Evolutionary conservation across 2,329 filamentous ascomycete species (phyloP).

Genomic region (Aspergillus sp.): DNA sequence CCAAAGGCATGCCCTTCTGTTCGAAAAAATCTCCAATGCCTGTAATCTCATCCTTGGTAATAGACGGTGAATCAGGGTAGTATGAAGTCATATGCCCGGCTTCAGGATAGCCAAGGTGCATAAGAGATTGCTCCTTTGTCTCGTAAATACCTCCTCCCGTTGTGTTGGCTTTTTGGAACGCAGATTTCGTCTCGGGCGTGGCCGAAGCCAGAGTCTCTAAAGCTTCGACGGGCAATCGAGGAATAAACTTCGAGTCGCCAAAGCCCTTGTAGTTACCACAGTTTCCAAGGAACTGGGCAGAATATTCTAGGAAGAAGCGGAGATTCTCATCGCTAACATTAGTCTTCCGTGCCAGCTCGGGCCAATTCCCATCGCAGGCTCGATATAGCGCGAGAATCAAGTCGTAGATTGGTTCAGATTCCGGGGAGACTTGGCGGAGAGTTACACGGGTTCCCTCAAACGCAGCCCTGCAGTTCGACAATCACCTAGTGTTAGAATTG

Average conservation of each 20-base stretch:
- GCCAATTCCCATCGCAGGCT: conserved; percentile 69
- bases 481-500: conserved; percentile 2
- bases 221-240: conserved; percentile 63
- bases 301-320: conserved; percentile 71
- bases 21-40: conserved; percentile 72
- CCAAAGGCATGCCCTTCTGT: conserved; percentile 66
- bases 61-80: conserved; percentile 72
- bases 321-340: conserved; percentile 64
- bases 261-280: conserved; percentile 85
- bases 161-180: conserved; percentile 64
- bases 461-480: conserved; percentile 58
- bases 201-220: conserved; percentile 65
- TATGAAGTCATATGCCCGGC: conserved; percentile 78
- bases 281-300: conserved; percentile 76
- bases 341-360: conserved; percentile 63
- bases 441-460: conserved; percentile 76
- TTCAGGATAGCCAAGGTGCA: conserved; percentile 75
- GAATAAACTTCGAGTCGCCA: conserved; percentile 81
- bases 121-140: conserved; percentile 60
- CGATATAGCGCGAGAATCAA: conserved; percentile 73
- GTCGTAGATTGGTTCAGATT: conserved; percentile 78
- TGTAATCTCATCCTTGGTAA: conserved; percentile 73
- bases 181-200: conserved; percentile 58
- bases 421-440: conserved; percentile 77
- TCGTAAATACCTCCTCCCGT: conserved; percentile 68